phyloP scores from a whole-genome alignment of 495 filamentous ascomycete genomes.

The Podospora pseudoanserina region DNA sequence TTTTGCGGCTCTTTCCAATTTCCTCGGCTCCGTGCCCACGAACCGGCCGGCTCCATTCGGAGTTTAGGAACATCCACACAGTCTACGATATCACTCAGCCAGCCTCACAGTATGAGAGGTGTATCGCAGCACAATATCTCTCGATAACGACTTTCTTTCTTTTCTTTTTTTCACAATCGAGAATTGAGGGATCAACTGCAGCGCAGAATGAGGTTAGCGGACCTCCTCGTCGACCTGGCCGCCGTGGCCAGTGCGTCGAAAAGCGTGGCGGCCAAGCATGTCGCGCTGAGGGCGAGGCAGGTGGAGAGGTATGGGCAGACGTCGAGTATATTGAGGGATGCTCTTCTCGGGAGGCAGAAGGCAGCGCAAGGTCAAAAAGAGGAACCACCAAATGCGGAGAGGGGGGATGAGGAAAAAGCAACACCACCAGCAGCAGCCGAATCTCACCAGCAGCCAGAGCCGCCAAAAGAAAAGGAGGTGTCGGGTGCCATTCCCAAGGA shows the following conservation, averaged over 20 bases:
- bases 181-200: background rate
- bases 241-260: conserved; percentile 74
- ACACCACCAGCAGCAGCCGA: conserved; percentile 1
- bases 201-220: conserved; percentile 42
- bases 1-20: conserved; percentile 7
- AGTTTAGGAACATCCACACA: background rate
- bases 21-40: background rate
- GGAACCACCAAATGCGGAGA: background rate
- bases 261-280: conserved; percentile 73
- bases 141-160: background rate
- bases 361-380: background rate
- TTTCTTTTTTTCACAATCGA: background rate
- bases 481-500: background rate
- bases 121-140: background rate
- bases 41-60: background rate
- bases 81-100: background rate
- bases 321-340: conserved; percentile 67
- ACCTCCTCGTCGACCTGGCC: conserved; percentile 69
- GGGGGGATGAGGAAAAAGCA: no score
- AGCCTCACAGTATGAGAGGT: background rate
- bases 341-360: conserved; percentile 25
- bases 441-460: background rate
- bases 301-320: conserved; percentile 73
- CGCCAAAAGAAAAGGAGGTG: background rate
- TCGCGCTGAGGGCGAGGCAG: conserved; percentile 71